phyloP scores from a whole-genome alignment of 345 rosid genomes.

The Boechera retrofracta region DNA sequence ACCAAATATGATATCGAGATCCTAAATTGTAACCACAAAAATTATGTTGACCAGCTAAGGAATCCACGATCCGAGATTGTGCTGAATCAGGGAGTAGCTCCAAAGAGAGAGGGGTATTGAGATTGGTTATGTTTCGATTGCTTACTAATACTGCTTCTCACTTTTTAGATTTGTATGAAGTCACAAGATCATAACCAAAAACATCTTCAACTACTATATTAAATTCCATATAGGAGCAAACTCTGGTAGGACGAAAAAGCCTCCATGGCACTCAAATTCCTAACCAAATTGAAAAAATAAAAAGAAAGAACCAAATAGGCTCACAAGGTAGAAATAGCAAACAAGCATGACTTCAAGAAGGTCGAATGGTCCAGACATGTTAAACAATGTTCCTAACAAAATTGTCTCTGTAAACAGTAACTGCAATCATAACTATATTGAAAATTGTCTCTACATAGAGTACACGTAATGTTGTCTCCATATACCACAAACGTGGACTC shows the following conservation, averaged over 20 bases:
- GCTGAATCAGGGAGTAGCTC: conserved; percentile 47
- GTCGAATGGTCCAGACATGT: not conserved
- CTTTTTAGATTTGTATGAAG: not conserved
- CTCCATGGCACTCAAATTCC: not conserved
- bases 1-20: not conserved
- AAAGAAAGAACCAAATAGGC: not conserved
- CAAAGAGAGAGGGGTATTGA: not conserved
- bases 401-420: not conserved
- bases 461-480: not conserved
- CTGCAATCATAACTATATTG: not conserved
- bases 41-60: not conserved
- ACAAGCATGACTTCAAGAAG: not conserved
- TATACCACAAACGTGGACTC: conserved; percentile 34
- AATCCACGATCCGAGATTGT: conserved; percentile 31
- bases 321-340: not conserved
- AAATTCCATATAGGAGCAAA: not conserved
- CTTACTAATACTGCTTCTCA: too few relatives aligned
- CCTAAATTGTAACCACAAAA: conserved; percentile 24
- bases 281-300: not conserved
- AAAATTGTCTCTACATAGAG: not conserved
- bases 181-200: not conserved
- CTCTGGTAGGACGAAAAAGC: not conserved
- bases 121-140: not conserved
- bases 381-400: not conserved
- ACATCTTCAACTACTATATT: not conserved